A percentile compares a stretch with the other conserved stretches of the same genome.
Conservation (phyloP, 495 filamentous ascomycete genomes). For the Hypoxylon intermedium region DNA sequence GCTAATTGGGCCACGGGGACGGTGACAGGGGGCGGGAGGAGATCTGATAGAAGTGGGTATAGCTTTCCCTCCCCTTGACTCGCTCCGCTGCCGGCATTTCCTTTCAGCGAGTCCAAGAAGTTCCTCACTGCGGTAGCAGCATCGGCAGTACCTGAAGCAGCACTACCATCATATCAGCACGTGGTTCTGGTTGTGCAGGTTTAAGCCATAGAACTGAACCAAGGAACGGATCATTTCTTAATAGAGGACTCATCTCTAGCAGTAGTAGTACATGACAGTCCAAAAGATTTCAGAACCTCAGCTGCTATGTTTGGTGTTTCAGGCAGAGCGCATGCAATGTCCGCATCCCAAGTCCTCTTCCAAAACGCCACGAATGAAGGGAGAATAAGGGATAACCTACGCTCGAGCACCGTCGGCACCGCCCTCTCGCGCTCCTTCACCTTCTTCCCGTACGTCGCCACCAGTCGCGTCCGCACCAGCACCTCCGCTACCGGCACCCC, state of each 20-base stretch:
- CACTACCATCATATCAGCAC: conserved; percentile 52
- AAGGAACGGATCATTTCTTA: conserved; percentile 34
- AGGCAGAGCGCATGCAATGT: conserved; percentile 39
- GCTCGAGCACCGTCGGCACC: conserved; percentile 97
- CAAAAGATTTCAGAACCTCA: conserved; percentile 5
- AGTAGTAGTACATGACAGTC: conserved; percentile 42
- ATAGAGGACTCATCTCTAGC: conserved; percentile 40
- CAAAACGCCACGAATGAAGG: conserved; percentile 44
- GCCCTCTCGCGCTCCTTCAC: conserved; percentile 83
- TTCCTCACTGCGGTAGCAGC: conserved; percentile 78
- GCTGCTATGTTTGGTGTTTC: conserved; percentile 14
- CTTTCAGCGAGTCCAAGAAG: conserved; percentile 84
- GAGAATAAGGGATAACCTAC: conserved; percentile 78
- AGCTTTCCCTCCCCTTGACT: conserved; percentile 60
- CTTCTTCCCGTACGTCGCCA: conserved; percentile 88
- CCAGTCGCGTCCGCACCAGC: conserved; percentile 87
- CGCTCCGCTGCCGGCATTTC: conserved; percentile 50
- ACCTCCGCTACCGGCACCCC: conserved; percentile 73
- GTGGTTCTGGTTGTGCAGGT: background rate
- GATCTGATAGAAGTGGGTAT: conserved; percentile 86
- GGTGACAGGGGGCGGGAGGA: conserved; percentile 77
- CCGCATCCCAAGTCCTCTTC: conserved; percentile 33
- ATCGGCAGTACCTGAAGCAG: conserved; percentile 53
- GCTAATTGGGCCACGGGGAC: conserved; percentile 76
- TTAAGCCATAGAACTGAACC: conserved; percentile 10